phyloP scores from a whole-genome alignment of 306 rosid genomes.

The Senna tora region DNA sequence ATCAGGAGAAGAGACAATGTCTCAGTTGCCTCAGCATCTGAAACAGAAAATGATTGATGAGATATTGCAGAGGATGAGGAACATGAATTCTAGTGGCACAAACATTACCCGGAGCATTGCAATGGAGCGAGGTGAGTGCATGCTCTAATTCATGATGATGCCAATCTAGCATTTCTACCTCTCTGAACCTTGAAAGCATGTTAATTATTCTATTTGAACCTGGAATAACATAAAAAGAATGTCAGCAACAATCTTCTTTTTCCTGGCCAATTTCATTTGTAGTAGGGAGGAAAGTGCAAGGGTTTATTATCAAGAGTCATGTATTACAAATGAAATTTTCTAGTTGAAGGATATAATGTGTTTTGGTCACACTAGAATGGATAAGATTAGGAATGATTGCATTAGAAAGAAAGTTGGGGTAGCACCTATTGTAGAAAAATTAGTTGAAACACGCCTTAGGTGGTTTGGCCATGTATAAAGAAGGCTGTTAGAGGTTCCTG shows the following conservation, averaged over 20 bases:
- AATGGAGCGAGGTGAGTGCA: slow-evolving; percentile 71
- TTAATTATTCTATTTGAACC: neutral
- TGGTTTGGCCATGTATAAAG: too few species aligned
- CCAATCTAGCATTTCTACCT: slow-evolving; percentile 2
- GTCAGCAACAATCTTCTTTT: slow-evolving; percentile 20
- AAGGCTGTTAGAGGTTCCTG: too few species aligned
- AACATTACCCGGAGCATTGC: slow-evolving; percentile 38
- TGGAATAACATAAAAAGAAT: neutral
- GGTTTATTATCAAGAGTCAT: slow-evolving; percentile 2
- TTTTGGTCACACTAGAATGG: too few species aligned
- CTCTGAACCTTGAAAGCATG: neutral
- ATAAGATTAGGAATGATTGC: too few species aligned
- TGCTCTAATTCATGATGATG: slow-evolving; percentile 10
- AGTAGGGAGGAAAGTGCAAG: slow-evolving; percentile 1
- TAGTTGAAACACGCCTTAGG: too few species aligned
- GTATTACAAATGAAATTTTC: neutral
- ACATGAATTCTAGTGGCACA: slow-evolving; percentile 50
- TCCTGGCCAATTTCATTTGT: slow-evolving; percentile 22
- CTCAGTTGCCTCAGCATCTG: slow-evolving; percentile 70
- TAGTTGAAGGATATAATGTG: neutral
- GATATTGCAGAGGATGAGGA: slow-evolving; percentile 60
- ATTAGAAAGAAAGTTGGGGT: too few species aligned
- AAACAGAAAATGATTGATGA: slow-evolving; percentile 73
- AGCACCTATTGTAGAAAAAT: too few species aligned
- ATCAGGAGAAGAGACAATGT: slow-evolving; percentile 44